Evolutionary conservation across 1,284 basidiomycete genomes (phyloP), one percentile per base, ranked within the genome.

Genomic region (Puccinia brachypodii): DNA sequence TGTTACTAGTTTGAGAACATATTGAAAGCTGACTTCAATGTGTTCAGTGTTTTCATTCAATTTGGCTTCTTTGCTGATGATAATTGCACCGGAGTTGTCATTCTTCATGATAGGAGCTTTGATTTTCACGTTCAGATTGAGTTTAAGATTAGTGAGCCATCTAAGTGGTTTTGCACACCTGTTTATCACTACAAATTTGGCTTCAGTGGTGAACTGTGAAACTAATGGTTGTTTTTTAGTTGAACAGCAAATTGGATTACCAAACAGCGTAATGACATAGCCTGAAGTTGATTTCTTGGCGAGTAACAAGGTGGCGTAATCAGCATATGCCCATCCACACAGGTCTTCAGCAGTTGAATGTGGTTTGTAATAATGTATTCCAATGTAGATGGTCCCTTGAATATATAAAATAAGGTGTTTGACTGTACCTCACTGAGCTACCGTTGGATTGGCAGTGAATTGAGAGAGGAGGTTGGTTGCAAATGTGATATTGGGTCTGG

Each of bases 361-460:
- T 3, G 62, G 4, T 66, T 28, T 11, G 19, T 9, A 11, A 22
- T n/a, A 71, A 25, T n/a, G 4, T 8, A 71, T 25, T 2, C 68
- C 68, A 3, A 44, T 22, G 7, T 16, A 9, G 2, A 9, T 3
- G 4, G 68, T 44, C 2, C 36, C 68, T 1, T 22, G 19, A 6
- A 76, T 3, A 47, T 58, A 76, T 60, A 28, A n/a, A 1, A 76
- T 11, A 19, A 76, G 31, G 22, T 76, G 74, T 44, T 76, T 58
- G 6, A 76, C 33, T 7, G 25, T 2, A 8, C 33, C 8, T 56
- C 74, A 76, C 8, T 76, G 74, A 22, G n/a, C 53, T 36, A 4
- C 28, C 2, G 50, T 38, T 16, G 73, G 73, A 9, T 16, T 3
- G 22, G 3, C n/a, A 3, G 73, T 25, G 22, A 75, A 75, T 14